Conservation (phyloP, 495 filamentous ascomycete genomes). For the Choiromyces venosus region DNA sequence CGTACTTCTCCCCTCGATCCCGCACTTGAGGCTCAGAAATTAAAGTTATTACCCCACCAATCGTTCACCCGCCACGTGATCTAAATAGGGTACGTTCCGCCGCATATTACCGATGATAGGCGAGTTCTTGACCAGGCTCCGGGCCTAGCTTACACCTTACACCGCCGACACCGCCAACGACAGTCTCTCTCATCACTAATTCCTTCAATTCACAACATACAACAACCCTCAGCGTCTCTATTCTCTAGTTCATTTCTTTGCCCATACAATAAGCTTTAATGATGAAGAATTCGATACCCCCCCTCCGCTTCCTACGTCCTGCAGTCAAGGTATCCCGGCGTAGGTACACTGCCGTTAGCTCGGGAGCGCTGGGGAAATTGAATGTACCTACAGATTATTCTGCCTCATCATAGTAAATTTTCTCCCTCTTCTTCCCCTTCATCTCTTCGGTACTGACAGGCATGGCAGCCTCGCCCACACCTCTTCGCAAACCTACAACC, state of each 20-base stretch:
- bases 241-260: not conserved
- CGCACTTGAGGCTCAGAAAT: not conserved
- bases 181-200: not conserved
- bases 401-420: constrained; percentile 59
- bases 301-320: constrained; percentile 20
- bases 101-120: not conserved
- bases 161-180: not conserved
- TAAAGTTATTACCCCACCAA: not conserved
- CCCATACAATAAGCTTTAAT: not conserved
- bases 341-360: constrained; percentile 12
- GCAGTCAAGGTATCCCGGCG: constrained; percentile 8
- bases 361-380: constrained; percentile 45
- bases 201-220: not conserved
- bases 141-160: not conserved
- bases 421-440: not conserved
- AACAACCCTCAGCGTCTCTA: not conserved
- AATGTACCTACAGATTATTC: constrained; percentile 89
- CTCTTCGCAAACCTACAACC: constrained; percentile 57
- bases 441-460: constrained; percentile 2
- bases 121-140: not conserved
- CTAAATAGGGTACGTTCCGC: not conserved
- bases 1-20: no score
- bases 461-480: constrained; percentile 60
- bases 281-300: constrained; percentile 18
- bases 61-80: not conserved